These are phyloP conservation scores for Pseudodiploospora longispora DNA, from an alignment of 2,329 filamentous ascomycete species.

Conservation along the genomic window DNA sequence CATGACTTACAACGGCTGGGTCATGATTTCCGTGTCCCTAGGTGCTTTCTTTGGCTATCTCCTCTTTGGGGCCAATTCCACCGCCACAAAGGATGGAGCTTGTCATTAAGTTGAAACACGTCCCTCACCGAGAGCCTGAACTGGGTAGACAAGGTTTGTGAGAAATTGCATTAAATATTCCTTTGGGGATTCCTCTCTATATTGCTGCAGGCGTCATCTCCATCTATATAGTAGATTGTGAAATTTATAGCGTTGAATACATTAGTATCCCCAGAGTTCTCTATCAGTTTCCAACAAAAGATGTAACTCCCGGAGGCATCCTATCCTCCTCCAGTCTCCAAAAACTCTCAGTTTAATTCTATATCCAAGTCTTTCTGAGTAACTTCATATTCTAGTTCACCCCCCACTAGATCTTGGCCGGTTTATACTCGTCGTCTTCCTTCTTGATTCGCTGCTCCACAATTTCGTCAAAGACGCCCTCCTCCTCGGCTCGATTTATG, in stretches of 20 bases:
- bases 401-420: slow-evolving; percentile 24
- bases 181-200: background rate
- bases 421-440: slow-evolving; percentile 19
- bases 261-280: too few relatives aligned
- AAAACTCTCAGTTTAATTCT: too few relatives aligned
- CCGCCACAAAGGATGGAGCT: slow-evolving; percentile 75
- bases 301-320: too few relatives aligned
- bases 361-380: too few relatives aligned
- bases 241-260: too few relatives aligned
- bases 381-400: too few relatives aligned
- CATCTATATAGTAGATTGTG: too few relatives aligned
- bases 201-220: too few relatives aligned
- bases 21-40: slow-evolving; percentile 85
- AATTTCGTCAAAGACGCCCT: slow-evolving; percentile 40
- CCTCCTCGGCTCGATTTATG: slow-evolving; percentile 35
- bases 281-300: too few relatives aligned
- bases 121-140: too few relatives aligned
- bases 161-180: background rate
- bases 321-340: too few relatives aligned
- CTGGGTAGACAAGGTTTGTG: too few relatives aligned
- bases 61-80: slow-evolving; percentile 63
- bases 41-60: slow-evolving; percentile 87
- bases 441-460: slow-evolving; percentile 16
- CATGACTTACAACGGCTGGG: slow-evolving; percentile 99
- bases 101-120: slow-evolving; percentile 60